Evolutionary conservation across 108 stramenopile species (phyloP), one percentile per base, ranked within the genome.

Genomic region (Nitzschia sp.): DNA sequence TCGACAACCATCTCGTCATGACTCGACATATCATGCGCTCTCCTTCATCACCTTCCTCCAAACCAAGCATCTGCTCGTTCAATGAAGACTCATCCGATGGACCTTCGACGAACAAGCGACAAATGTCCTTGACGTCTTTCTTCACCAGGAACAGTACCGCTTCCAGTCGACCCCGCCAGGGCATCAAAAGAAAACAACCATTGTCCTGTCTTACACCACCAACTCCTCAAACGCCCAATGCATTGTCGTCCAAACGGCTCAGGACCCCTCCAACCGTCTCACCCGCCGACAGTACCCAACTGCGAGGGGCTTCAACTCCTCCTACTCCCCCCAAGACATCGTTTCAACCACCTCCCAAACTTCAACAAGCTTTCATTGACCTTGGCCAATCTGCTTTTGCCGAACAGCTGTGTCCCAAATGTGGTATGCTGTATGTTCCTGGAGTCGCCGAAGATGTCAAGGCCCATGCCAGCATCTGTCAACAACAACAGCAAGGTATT

Each of bases 381-480:
- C 85, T 85, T 38, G 92, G 92, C 34, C 92, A 93, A 71, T 44
- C 57, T 22, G 63, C 68, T 19, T 93, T 90, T 68, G 92, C 82
- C 2, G 82, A 77, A 51, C 75, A 65, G 17, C 65, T 89, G 8
- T 93, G 92, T 65, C 38, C 53, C 11, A 78, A 75, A 29, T 93
- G 92, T 58, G 87, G 87, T 3, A 87, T 82, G 74, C 59, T 93
- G 15, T 85, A 76, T 54, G 86, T 87, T 15, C 87, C 87, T 52
- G 87, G 92, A 22, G 48, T 90, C 9, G 37, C 41, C 3, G 87
- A 88, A 67, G 92, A 93, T 71, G 64, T 63, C 46, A 43, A 55
- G 25, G 29, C 75, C 22, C 92, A 93, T 52, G 69, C 40, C 38
- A 59, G 73, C 41, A 63, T 87, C 10, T 93, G 92, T 51, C 56